Conservation (phyloP, 176 grass and related monocot species). For the Bromus sterilis region DNA sequence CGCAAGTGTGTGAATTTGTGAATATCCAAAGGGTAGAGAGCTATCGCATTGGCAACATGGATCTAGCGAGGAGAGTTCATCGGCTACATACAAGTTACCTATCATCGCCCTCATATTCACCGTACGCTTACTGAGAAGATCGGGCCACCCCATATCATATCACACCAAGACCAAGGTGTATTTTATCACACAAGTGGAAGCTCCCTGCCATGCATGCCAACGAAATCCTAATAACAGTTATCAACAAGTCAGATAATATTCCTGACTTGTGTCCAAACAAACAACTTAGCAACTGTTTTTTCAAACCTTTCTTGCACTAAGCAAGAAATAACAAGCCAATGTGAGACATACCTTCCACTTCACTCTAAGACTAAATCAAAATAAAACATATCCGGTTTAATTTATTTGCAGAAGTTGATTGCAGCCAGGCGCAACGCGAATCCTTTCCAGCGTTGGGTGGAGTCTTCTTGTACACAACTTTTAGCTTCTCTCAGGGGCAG, state of each 20-base stretch:
- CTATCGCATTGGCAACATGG: too few species aligned
- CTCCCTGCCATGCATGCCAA: too few species aligned
- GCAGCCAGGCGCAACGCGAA: slow-evolving; percentile 51
- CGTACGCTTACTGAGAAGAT: too few species aligned
- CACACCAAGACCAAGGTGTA: slow-evolving; percentile 36
- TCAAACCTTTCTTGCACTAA: slow-evolving; percentile 15
- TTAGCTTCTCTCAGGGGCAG: slow-evolving; percentile 60
- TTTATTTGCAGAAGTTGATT: slow-evolving; percentile 29
- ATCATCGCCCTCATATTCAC: too few species aligned
- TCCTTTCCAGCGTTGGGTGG: slow-evolving; percentile 45
- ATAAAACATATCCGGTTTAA: neutral
- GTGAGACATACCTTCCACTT: slow-evolving; percentile 34
- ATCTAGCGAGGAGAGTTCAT: too few species aligned
- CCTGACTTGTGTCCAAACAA: slow-evolving; percentile 11
- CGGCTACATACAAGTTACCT: too few species aligned
- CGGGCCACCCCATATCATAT: slow-evolving; percentile 8
- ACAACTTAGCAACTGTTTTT: slow-evolving; percentile 13
- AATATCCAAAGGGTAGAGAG: too few species aligned
- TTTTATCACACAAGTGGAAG: neutral
- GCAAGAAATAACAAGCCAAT: slow-evolving; percentile 21
- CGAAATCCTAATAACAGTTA: slow-evolving; percentile 3
- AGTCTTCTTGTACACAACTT: slow-evolving; percentile 76
- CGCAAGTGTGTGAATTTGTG: too few species aligned
- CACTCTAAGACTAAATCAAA: slow-evolving; percentile 9
- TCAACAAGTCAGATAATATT: slow-evolving; percentile 28